These are phyloP conservation scores for Neurospora africana DNA, from an alignment of 495 filamentous ascomycete genomes.

Conservation along the genomic window DNA sequence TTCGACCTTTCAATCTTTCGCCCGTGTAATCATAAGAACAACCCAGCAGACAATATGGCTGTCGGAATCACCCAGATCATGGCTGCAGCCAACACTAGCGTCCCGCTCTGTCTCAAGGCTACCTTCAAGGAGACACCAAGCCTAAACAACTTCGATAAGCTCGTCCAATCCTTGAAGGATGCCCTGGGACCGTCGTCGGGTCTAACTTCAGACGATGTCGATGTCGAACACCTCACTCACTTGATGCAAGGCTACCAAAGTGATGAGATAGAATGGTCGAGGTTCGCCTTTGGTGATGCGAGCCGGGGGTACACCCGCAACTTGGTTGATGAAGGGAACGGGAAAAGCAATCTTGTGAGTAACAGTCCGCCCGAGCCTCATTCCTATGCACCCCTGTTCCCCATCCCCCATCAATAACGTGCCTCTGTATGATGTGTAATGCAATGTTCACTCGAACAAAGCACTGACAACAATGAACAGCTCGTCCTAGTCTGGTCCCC, in stretches of 20 bases:
- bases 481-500: slow-evolving; percentile 90
- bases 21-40: neutral
- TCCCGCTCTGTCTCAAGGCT: neutral
- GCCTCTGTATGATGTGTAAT: neutral
- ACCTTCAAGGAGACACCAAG: neutral
- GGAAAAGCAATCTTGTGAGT: slow-evolving; percentile 77
- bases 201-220: slow-evolving; percentile 66
- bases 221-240: slow-evolving; percentile 53
- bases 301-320: slow-evolving; percentile 72
- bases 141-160: slow-evolving; percentile 51
- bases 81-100: neutral
- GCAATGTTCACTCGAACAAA: neutral
- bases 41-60: slow-evolving; percentile 13
- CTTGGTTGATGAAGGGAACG: slow-evolving; percentile 81
- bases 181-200: slow-evolving; percentile 70
- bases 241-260: slow-evolving; percentile 66
- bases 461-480: slow-evolving; percentile 26
- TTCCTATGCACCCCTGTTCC: neutral
- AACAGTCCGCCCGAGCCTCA: neutral
- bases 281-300: slow-evolving; percentile 56
- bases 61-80: slow-evolving; percentile 12
- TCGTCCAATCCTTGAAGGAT: slow-evolving; percentile 60
- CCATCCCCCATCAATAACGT: neutral
- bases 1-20: neutral
- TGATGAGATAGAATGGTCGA: slow-evolving; percentile 55